phyloP scores from a whole-genome alignment of 139 green algal species.

The Nannochloris sp. region DNA sequence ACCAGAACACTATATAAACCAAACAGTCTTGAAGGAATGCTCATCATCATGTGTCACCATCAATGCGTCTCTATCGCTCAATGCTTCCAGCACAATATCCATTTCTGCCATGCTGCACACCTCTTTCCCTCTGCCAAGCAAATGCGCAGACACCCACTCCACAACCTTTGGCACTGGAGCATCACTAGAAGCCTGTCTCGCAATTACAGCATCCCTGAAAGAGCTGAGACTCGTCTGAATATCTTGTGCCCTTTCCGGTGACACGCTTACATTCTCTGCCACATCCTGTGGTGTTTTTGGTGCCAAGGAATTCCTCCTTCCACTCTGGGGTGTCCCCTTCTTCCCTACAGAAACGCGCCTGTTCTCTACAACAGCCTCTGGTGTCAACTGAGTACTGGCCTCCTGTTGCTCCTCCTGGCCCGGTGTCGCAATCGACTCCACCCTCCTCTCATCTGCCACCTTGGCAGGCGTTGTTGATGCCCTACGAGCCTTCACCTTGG shows the following conservation, averaged over 20 bases:
- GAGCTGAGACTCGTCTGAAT: slow-evolving; percentile 11
- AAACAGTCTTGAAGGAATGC: neutral
- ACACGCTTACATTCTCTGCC: neutral
- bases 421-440: neutral
- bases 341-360: no score
- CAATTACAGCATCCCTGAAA: slow-evolving; percentile 9
- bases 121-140: neutral
- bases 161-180: slow-evolving; percentile 1
- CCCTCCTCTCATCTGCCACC: neutral
- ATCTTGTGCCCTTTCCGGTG: slow-evolving; percentile 10
- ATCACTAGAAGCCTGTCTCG: neutral
- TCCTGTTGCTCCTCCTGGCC: no score
- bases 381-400: no score
- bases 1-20: slow-evolving; percentile 6
- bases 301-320: neutral
- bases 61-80: slow-evolving; percentile 11
- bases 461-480: neutral
- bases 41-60: slow-evolving; percentile 12
- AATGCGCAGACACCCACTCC: slow-evolving; percentile 10
- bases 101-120: slow-evolving; percentile 4
- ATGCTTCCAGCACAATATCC: slow-evolving; percentile 16
- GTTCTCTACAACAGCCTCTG: no score
- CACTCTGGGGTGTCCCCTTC: neutral
- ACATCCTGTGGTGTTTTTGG: neutral
- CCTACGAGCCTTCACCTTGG: neutral